Evolutionary conservation across 805 yeast species (phyloP), one percentile per base, ranked within the genome.

Genomic region (Metschnikowia orientalis): DNA sequence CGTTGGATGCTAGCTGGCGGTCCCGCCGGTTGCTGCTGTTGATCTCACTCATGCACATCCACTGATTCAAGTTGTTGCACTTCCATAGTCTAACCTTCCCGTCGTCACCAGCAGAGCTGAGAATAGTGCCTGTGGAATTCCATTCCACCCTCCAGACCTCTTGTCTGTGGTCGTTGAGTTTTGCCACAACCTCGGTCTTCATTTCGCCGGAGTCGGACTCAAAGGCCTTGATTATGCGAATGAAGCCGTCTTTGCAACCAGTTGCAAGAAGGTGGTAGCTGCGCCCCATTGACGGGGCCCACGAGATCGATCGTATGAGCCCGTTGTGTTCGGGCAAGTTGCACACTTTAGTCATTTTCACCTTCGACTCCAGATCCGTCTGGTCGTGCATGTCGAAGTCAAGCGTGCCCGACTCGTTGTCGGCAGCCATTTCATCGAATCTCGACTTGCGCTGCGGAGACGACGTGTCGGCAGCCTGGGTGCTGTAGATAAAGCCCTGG

Each of bases 251-350:
- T 55, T 88, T 88, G 54, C 95, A 88, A 4, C 94, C 97, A 0
- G 97, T 90, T 1, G 99, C 97, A 26, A 92, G 69, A 29, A 89
- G 63, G 48, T 90, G 95, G 54, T 77, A 85, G 42, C 81, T 77
- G 45, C 95, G 68, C 2, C 97, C 97, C 81, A 89, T 85, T 0
- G 94, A 77, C 3, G 97, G 96, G 0, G 97, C 97, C 98, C 98
- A 90, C 18, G 89, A 72, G 4, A 89, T 86, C 11, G 88, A 82
- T 50, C 97, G 69, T 20, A 90, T 86, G 24, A 90, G 68, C 2
- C 95, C 95, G 34, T 75, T 71, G 54, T 89, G 97, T 23, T 87
- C 96, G 2, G 88, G 83, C 15, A 90, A 64, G 40, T 75, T 75
- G 20, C 82, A 77, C 0, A 77, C 77, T 34, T 73, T 68, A 8